A percentile compares a stretch with the other conserved stretches of the same genome.
phyloP scores from a whole-genome alignment of 164 flowering plant genomes.

The Kalanchoe fedtschenkoi region DNA sequence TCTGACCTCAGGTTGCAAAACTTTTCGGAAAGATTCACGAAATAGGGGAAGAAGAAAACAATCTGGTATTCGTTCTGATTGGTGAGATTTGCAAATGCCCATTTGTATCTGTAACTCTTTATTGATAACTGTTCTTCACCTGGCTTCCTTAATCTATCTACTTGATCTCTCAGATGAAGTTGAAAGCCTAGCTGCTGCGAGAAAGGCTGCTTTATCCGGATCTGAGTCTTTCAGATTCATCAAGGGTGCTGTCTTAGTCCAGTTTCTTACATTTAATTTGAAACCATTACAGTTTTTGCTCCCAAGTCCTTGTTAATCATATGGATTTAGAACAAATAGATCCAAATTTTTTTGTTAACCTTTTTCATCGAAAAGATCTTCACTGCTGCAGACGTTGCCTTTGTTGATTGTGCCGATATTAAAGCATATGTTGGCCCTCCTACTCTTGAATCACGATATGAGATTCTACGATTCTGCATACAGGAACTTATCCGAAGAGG shows the following conservation, averaged over 20 bases:
- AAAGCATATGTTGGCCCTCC: constrained; percentile 99
- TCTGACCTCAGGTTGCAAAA: constrained; percentile 70
- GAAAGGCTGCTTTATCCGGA: constrained; percentile 96
- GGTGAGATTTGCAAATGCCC: constrained; percentile 49
- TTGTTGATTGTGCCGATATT: constrained; percentile 97
- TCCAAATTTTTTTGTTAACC: neutral
- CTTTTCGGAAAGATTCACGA: constrained; percentile 96
- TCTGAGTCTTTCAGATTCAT: constrained; percentile 98
- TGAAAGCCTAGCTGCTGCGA: constrained; percentile 98
- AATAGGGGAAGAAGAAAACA: constrained; percentile 96
- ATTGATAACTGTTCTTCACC: constrained; percentile 3
- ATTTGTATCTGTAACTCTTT: neutral
- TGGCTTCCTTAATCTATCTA: neutral
- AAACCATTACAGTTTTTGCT: neutral
- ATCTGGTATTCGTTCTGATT: constrained; percentile 92
- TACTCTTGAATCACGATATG: constrained; percentile 94
- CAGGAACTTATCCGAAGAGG: constrained; percentile 69
- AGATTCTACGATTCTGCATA: constrained; percentile 81
- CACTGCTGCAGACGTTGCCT: constrained; percentile 82
- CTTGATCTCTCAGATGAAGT: constrained; percentile 73
- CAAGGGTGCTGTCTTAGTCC: constrained; percentile 40
- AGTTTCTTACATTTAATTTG: too few species aligned
- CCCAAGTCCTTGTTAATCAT: neutral
- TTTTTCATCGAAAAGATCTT: constrained; percentile 13
- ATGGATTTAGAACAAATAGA: neutral